Percentiles rank a stretch among this genome's conserved stretches.
Evolutionary conservation across 2,329 filamentous ascomycete species (phyloP).

Genomic region (Daldinia sp.): DNA sequence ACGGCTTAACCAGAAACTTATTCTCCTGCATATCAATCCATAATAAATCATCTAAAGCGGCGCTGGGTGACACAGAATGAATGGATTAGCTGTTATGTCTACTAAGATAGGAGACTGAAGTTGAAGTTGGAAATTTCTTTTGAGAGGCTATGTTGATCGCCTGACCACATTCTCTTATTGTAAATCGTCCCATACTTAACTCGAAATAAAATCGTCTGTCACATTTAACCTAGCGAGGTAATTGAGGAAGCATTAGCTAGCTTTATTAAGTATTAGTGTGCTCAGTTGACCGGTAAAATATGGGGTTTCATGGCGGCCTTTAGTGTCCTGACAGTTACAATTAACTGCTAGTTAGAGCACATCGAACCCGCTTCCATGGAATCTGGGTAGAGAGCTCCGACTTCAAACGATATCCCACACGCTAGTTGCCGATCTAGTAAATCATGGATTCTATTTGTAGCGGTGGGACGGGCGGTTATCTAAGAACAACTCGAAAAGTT

Average conservation of each 20-base stretch:
- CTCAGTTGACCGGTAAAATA: conserved; percentile 32
- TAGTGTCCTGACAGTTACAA: conserved; percentile 13
- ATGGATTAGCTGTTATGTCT: background rate
- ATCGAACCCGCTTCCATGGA: conserved; percentile 28
- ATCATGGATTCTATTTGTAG: conserved; percentile 21
- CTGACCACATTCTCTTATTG: conserved; percentile 13
- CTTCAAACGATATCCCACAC: conserved; percentile 27
- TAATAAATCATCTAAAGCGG: conserved; percentile 13
- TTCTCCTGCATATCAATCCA: conserved; percentile 16
- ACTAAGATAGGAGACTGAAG: background rate
- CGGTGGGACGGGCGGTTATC: conserved; percentile 20
- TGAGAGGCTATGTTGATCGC: conserved; percentile 16
- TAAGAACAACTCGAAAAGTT: conserved; percentile 28
- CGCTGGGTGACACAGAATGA: background rate
- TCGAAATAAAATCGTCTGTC: conserved; percentile 18
- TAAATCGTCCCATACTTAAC: conserved; percentile 16
- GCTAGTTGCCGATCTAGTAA: conserved; percentile 25
- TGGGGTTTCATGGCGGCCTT: conserved; percentile 19
- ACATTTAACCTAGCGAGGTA: conserved; percentile 35
- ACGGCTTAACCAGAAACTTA: conserved; percentile 16
- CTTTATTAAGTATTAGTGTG: conserved; percentile 28
- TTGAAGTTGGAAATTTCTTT: background rate
- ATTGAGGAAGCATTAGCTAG: conserved; percentile 14
- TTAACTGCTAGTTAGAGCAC: conserved; percentile 12
- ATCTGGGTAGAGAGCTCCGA: conserved; percentile 19